phyloP scores from a whole-genome alignment of 257 asterid species.

The Plantago ovata region DNA sequence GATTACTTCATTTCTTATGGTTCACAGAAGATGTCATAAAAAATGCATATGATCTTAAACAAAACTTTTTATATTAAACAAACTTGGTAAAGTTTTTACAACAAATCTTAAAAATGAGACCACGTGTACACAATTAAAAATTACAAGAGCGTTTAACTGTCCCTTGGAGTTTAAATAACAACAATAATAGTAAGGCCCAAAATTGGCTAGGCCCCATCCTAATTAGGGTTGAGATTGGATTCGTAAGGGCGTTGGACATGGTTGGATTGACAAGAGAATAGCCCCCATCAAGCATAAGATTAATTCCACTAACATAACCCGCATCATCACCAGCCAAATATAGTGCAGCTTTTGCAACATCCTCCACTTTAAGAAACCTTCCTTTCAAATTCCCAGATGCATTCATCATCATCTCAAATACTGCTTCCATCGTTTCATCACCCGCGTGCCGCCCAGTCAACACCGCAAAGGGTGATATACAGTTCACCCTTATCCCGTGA shows the following conservation, averaged over 20 bases:
- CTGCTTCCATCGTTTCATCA: background rate
- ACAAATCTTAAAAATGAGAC: too few species aligned
- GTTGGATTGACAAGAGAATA: conserved; percentile 3
- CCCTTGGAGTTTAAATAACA: too few species aligned
- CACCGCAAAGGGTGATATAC: conserved; percentile 1
- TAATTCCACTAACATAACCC: conserved; percentile 5
- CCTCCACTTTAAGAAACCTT: background rate
- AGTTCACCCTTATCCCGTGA: conserved; percentile 5
- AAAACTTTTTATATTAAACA: too few species aligned
- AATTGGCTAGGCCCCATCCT: background rate
- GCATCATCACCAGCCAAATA: conserved; percentile 2
- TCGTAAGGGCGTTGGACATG: background rate
- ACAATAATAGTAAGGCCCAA: background rate
- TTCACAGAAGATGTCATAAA: conserved; percentile 90
- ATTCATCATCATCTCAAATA: background rate
- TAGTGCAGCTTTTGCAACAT: conserved; percentile 6
- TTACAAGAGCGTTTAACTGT: too few species aligned
- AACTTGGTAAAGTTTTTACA: too few species aligned
- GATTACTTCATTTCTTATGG: conserved; percentile 78
- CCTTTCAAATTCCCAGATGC: conserved; percentile 6
- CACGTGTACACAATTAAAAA: too few species aligned
- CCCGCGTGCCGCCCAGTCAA: background rate
- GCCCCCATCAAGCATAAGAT: conserved; percentile 8
- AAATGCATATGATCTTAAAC: too few species aligned
- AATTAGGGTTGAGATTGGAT: too few species aligned